phyloP scores from a whole-genome alignment of 2,329 filamentous ascomycete species.

The Alternaria brassicae region DNA sequence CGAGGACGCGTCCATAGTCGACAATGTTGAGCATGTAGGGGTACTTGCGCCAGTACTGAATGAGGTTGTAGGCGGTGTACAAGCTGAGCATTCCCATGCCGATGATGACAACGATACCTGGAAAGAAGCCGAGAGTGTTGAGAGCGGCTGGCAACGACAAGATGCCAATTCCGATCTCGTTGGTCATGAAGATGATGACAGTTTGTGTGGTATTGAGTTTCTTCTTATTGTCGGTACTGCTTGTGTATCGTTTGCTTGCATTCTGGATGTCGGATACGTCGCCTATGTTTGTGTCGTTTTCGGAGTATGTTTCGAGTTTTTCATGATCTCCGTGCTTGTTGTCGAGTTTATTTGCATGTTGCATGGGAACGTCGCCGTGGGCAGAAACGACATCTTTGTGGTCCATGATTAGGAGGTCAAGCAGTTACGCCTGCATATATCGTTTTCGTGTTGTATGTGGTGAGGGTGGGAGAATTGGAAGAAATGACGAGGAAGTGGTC shows the following conservation, averaged over 20 bases:
- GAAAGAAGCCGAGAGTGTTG: conserved; percentile 37
- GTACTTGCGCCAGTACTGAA: conserved; percentile 42
- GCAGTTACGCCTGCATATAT: conserved; percentile 20
- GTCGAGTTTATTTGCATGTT: conserved; percentile 15
- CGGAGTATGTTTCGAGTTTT: conserved; percentile 27
- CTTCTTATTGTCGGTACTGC: conserved; percentile 23
- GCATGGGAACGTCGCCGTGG: conserved; percentile 24
- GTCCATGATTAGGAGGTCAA: conserved; percentile 23
- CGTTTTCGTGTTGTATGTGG: not conserved
- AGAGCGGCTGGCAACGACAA: conserved; percentile 36
- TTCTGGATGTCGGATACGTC: conserved; percentile 35
- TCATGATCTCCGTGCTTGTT: conserved; percentile 19
- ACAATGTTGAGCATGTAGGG: conserved; percentile 41
- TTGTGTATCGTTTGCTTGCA: conserved; percentile 23
- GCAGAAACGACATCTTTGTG: conserved; percentile 18
- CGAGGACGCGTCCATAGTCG: conserved; percentile 39
- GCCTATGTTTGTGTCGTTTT: conserved; percentile 31
- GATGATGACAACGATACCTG: conserved; percentile 33
- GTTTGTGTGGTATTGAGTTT: conserved; percentile 38
- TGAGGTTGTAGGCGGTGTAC: conserved; percentile 40
- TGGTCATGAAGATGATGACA: conserved; percentile 41
- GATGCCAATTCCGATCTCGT: conserved; percentile 42
- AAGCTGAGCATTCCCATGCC: conserved; percentile 36
- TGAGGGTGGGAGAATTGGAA: not conserved
- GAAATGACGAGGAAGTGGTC: not conserved